These are phyloP conservation scores for Exophiala mesophila DNA, from an alignment of 2,329 filamentous ascomycete species.

Conservation along the genomic window DNA sequence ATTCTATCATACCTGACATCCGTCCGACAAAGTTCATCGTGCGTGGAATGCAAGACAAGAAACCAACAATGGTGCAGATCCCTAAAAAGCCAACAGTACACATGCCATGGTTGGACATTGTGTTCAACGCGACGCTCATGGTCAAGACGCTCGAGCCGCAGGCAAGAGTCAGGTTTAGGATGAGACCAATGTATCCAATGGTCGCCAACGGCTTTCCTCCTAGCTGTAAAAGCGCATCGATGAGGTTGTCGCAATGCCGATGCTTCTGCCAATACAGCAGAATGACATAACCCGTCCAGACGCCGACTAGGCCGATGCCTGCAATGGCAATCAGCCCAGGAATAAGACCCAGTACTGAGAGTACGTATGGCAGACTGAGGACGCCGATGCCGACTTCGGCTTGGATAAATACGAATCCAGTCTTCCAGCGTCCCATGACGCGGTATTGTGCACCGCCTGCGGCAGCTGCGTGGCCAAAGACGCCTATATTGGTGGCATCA, in stretches of 20 bases:
- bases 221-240: slow-evolving; percentile 55
- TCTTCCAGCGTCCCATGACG: slow-evolving; percentile 10
- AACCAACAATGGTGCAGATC: slow-evolving; percentile 48
- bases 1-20: slow-evolving; percentile 36
- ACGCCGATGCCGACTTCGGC: slow-evolving; percentile 39
- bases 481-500: slow-evolving; percentile 4
- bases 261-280: slow-evolving; percentile 46
- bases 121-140: slow-evolving; percentile 58
- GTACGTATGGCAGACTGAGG: slow-evolving; percentile 43
- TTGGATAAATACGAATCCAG: slow-evolving; percentile 29
- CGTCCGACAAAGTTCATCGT: slow-evolving; percentile 53
- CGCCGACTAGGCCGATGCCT: slow-evolving; percentile 43
- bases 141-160: slow-evolving; percentile 60
- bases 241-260: slow-evolving; percentile 54
- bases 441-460: slow-evolving; percentile 11
- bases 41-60: slow-evolving; percentile 50
- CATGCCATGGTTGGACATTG: slow-evolving; percentile 49
- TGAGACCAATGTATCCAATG: slow-evolving; percentile 52
- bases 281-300: slow-evolving; percentile 49
- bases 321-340: slow-evolving; percentile 47
- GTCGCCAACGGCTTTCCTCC: slow-evolving; percentile 53
- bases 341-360: slow-evolving; percentile 43
- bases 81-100: slow-evolving; percentile 55
- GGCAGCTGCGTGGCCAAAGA: slow-evolving; percentile 8
- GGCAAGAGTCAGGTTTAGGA: slow-evolving; percentile 56